phyloP scores from a whole-genome alignment of 2,329 filamentous ascomycete species.

The Plenodomus lindquistii region DNA sequence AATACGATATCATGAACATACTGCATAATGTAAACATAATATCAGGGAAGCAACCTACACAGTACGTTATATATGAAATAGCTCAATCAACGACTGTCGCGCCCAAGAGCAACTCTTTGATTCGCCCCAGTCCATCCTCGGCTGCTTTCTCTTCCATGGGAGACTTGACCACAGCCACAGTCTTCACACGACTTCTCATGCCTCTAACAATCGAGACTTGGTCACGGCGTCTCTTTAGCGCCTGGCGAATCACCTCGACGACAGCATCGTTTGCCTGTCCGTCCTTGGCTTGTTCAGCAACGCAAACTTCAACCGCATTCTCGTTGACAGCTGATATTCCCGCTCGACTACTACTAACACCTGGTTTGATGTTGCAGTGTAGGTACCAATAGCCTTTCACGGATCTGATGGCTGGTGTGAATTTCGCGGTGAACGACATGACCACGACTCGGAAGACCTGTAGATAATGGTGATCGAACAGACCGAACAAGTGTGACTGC shows the following conservation, averaged over 20 bases:
- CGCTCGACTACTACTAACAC: slow-evolving; percentile 63
- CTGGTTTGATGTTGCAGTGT: slow-evolving; percentile 69
- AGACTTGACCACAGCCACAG: slow-evolving; percentile 28
- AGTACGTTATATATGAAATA: slow-evolving; percentile 13
- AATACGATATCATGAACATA: background rate
- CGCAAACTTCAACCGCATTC: slow-evolving; percentile 65
- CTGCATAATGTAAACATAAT: background rate
- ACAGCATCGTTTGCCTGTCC: slow-evolving; percentile 73
- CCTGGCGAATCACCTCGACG: slow-evolving; percentile 64
- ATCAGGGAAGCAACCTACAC: background rate
- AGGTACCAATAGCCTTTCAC: slow-evolving; percentile 49
- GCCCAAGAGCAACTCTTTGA: slow-evolving; percentile 22
- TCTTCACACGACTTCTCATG: slow-evolving; percentile 67
- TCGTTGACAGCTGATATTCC: slow-evolving; percentile 63
- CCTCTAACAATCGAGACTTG: slow-evolving; percentile 66
- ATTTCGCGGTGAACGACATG: background rate
- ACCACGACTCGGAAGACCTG: background rate
- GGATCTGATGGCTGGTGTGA: slow-evolving; percentile 32
- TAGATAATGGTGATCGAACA: background rate
- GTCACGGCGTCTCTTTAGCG: slow-evolving; percentile 65
- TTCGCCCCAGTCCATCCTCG: slow-evolving; percentile 29
- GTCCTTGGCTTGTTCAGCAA: slow-evolving; percentile 66
- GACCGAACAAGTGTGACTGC: background rate
- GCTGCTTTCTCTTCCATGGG: slow-evolving; percentile 9
- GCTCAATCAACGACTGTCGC: slow-evolving; percentile 14